A percentile compares a stretch with the other conserved stretches of the same genome.
phyloP scores from a whole-genome alignment of 75 land plant species.

The Adiantum capillusveneris region DNA sequence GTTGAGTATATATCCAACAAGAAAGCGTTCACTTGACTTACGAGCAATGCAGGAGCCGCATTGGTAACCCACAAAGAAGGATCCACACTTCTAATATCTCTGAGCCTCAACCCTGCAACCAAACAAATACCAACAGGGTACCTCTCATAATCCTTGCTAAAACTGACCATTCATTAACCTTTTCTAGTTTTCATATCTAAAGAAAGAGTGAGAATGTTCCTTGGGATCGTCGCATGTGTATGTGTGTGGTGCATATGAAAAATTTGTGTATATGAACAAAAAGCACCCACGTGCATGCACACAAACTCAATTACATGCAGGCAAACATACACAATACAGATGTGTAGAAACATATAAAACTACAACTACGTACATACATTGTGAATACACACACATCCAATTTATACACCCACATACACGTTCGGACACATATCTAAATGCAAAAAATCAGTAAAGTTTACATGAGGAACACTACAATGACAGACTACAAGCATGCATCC shows the following conservation, averaged over 20 bases:
- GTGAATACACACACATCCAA: too few species aligned
- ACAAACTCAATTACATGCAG: background rate
- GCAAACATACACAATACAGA: too few species aligned
- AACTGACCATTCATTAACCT: too few species aligned
- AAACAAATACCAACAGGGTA: too few species aligned
- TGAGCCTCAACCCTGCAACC: conserved; percentile 67
- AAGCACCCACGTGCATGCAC: background rate
- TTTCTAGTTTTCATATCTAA: background rate
- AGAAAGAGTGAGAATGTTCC: background rate
- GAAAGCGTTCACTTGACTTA: conserved; percentile 27
- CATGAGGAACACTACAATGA: too few species aligned
- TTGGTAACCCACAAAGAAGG: conserved; percentile 92
- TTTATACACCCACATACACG: too few species aligned
- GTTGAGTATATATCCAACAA: too few species aligned
- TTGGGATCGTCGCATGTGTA: background rate
- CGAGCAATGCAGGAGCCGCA: conserved; percentile 78
- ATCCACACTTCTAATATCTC: conserved; percentile 93
- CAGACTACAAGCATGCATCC: too few species aligned
- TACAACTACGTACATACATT: too few species aligned
- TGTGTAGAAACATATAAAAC: too few species aligned
- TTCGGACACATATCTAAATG: too few species aligned
- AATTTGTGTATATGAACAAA: background rate
- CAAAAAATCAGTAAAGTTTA: too few species aligned
- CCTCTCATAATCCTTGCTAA: background rate
- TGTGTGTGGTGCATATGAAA: background rate